Base-by-base conservation (phyloP, 371 early-diverging fungal species). In the Gilbertella persicaria region DNA sequence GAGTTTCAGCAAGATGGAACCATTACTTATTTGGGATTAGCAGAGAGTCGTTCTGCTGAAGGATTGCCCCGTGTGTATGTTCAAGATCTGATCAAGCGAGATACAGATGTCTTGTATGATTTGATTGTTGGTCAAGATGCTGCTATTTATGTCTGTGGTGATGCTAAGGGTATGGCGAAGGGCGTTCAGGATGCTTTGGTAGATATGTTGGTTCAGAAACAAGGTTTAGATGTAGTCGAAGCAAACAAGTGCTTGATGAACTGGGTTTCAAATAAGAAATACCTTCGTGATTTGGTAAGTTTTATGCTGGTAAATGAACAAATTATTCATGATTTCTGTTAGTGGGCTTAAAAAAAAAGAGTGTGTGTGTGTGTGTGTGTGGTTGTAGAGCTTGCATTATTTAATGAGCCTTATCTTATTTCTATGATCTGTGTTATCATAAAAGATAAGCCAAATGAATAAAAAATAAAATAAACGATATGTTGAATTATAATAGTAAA, bases 151-250 rank as follows among this genome's bases (percentile, higher is more conserved):
- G 87, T 97, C 6, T 97, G 95, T 75, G 96, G 91, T 49, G 90
- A 90, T 69, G 90, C 94, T 13, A 83, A 85, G 64, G 90, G 89
- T 2, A 96, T 95, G 95, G 94, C 92, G 17, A 88, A 85, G 58
- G 90, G 83, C 20, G 93, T 96, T 19, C 84, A 95, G 46, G 83
- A 83, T 39, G 83, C 87, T 10, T 64, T 96, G 38, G 82, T 75
- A 0, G 84, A 86, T 9, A 80, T 94, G 38, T 45, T 92, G 2
- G 68, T 67, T 14, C 71, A 81, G 26, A 60, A 84, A 53, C 71
- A 80, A 20, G 52, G 66, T 3, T 13, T 63, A 0, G 80, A 80
- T 39, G 59, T 64, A 28, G 37, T 75, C 4, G 84, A 78, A 40
- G 90, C 90, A 7, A 73, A 81, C 50, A 73, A 83, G 62, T 50